These are phyloP conservation scores for Lodderomyces theae DNA, from an alignment of 1,139 yeast genomes.

Conservation along the genomic window DNA sequence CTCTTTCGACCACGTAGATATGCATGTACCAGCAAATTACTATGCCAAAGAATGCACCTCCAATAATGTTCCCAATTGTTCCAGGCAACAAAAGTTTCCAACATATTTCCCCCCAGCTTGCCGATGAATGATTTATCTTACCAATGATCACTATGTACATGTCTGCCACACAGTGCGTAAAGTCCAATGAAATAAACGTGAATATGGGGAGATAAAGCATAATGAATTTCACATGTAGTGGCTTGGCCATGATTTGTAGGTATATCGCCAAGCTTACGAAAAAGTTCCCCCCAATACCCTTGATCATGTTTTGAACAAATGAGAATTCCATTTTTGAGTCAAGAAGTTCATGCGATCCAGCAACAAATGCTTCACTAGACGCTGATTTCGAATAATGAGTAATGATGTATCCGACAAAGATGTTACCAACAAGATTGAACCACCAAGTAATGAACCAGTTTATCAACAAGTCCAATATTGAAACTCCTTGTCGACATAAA, in stretches of 20 bases:
- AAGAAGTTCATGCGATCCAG: slow-evolving; percentile 48
- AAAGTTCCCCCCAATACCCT: slow-evolving; percentile 73
- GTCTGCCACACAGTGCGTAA: slow-evolving; percentile 79
- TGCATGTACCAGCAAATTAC: slow-evolving; percentile 69
- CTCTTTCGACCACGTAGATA: slow-evolving; percentile 65
- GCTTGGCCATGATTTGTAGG: slow-evolving; percentile 73
- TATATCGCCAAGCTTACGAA: slow-evolving; percentile 73
- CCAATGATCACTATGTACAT: slow-evolving; percentile 68
- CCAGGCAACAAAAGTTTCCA: slow-evolving; percentile 74
- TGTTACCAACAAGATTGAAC: slow-evolving; percentile 59
- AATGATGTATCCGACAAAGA: slow-evolving; percentile 64
- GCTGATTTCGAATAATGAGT: slow-evolving; percentile 55
- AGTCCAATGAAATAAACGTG: slow-evolving; percentile 72
- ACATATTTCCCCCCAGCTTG: slow-evolving; percentile 59
- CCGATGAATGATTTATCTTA: slow-evolving; percentile 59
- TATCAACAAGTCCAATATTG: slow-evolving; percentile 56
- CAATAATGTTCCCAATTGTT: slow-evolving; percentile 66
- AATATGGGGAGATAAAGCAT: slow-evolving; percentile 65
- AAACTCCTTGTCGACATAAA: slow-evolving; percentile 63
- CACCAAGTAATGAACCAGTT: slow-evolving; percentile 71
- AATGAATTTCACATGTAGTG: slow-evolving; percentile 73
- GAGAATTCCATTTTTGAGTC: slow-evolving; percentile 44
- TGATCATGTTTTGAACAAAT: slow-evolving; percentile 60
- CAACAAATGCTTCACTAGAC: slow-evolving; percentile 32
- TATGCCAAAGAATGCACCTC: slow-evolving; percentile 63